A percentile compares a stretch with the other conserved stretches of the same genome.
Evolutionary conservation across 352 stramenopile species (phyloP).

Genomic region (Phytophthora cryptogea): DNA sequence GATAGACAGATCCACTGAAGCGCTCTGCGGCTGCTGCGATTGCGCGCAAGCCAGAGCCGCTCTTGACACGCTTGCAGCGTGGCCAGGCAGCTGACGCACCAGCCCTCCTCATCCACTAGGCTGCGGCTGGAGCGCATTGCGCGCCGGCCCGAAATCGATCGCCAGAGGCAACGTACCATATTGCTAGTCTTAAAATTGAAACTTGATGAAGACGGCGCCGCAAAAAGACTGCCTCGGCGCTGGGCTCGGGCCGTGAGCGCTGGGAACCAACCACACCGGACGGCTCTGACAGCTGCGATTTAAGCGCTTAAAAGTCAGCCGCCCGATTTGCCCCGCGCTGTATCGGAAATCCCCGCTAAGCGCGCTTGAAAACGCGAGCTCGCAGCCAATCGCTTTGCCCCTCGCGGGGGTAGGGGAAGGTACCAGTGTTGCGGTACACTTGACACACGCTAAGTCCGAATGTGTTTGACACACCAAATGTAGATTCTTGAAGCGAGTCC

Average conservation of each 20-base stretch:
- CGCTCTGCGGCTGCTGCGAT: neutral
- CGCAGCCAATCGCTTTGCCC: conserved; percentile 26
- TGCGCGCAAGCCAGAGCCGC: conserved; percentile 7
- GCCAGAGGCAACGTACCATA: conserved; percentile 66
- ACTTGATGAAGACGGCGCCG: conserved; percentile 81
- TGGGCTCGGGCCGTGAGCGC: conserved; percentile 19
- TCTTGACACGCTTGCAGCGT: neutral
- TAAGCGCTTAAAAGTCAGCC: conserved; percentile 28
- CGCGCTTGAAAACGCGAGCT: conserved; percentile 26
- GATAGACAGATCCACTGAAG: conserved; percentile 10
- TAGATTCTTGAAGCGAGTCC: no score
- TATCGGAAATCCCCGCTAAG: conserved; percentile 25
- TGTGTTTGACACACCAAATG: neutral
- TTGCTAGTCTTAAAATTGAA: conserved; percentile 88
- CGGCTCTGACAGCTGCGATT: conserved; percentile 2
- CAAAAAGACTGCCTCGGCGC: conserved; percentile 66
- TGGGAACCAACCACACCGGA: conserved; percentile 37
- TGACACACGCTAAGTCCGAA: neutral
- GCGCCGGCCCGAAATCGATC: conserved; percentile 7
- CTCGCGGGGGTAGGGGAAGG: neutral
- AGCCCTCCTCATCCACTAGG: conserved; percentile 5
- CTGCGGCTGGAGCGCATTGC: conserved; percentile 2
- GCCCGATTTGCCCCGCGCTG: neutral
- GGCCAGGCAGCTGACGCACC: neutral
- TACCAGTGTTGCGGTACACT: conserved; percentile 6